Base-by-base conservation (phyloP, 2,329 filamentous ascomycete species). In the Talaromyces albobiverticillius region DNA sequence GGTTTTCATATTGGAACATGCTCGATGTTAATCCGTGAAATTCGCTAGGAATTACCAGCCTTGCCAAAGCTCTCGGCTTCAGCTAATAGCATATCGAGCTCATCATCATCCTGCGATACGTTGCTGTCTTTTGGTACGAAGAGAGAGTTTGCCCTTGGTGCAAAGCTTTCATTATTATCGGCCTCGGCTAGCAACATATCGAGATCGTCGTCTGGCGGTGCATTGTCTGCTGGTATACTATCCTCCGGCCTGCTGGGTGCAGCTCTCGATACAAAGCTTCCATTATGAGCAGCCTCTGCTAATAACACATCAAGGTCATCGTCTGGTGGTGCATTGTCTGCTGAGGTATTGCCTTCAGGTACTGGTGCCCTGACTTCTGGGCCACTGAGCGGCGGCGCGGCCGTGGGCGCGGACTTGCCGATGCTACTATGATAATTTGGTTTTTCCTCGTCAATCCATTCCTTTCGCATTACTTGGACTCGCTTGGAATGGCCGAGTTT, bases 401-500 rank as follows among this genome's bases (percentile, higher is more conserved):
- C 16, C 16, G 36, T 20, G 42, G 47, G 16, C 32, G 14, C 11
- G 4, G 36, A 22, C 26, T 10, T 23, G 7, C 5, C 11, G 43
- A 47, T 8, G 36, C 20, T 38, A 22, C n/a, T 40, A 11, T 20
- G 48, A 31, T 46, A 52, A 20, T 23, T 41, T 6, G 50, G 40
- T 32, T 46, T 54, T 18, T 75, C 78, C 68, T 95, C 89, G 54
- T 93, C 83, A 60, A 97, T 93, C 88, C 90, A 95, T 59, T 88
- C 85, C 67, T 83, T 83, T 57, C 93, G 81, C 73, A 87, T 87
- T 29, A 83, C 81, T 59, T 89, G 83, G 68, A 97, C 81, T 13
- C 80, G 79, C 67, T 89, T 92, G 63, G 87, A 90, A 71, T 96
- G 94, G 1, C 94, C 94, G 0, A 90, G 79, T 72, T 95, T 96